Base-by-base conservation (phyloP, 495 filamentous ascomycete genomes). In the Diplogelasinospora grovesii region DNA sequence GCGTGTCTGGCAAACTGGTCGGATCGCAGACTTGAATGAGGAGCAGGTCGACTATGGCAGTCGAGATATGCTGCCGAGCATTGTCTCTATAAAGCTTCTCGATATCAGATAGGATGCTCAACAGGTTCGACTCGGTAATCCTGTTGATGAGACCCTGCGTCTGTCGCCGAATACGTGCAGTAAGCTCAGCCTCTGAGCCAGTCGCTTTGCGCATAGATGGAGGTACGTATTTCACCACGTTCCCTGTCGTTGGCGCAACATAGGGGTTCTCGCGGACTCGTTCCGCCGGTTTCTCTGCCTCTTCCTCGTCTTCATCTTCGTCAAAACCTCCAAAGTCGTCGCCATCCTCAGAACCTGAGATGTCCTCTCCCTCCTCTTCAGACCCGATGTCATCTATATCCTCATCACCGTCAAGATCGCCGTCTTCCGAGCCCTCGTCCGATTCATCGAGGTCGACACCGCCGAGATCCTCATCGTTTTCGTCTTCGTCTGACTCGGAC, bases 141-240 rank as follows among this genome's bases (percentile, higher is more conserved):
- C 89, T 83, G 66, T 98, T 98, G 45, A 97, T 70, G 8, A 92
- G 71, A 57, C 92, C 92, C 48, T 95, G 87, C 11, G 83, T 74
- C 54, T 90, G 84, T 36, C 88, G 77, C 35, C 77, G 78, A 28
- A 98, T 62, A 15, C 82, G 79, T 5, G 71, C 69, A 6, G 85
- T 70, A 22, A 75, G 68, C 55, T 95, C 87, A 1, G 72, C 68
- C 35, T 85, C 80, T 1, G 77, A 78, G 8, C 73, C 65, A 0
- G 69, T 61, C 20, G 69, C 63, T 39, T 75, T 78, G 21, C 90
- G 79, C 22, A 92, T 65, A 8, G 87, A 92, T 8, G 90, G 92
- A 7, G 93, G 90, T 8, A 95, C 76, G 46, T 98, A 97, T 78
- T 94, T 65, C 51, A 56, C 53, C 14, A 56, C 51, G 16, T 50